Evolutionary conservation across 2,329 filamentous ascomycete species (phyloP), one percentile per base, ranked within the genome.

Genomic region (Cladosporium cucumerinum): DNA sequence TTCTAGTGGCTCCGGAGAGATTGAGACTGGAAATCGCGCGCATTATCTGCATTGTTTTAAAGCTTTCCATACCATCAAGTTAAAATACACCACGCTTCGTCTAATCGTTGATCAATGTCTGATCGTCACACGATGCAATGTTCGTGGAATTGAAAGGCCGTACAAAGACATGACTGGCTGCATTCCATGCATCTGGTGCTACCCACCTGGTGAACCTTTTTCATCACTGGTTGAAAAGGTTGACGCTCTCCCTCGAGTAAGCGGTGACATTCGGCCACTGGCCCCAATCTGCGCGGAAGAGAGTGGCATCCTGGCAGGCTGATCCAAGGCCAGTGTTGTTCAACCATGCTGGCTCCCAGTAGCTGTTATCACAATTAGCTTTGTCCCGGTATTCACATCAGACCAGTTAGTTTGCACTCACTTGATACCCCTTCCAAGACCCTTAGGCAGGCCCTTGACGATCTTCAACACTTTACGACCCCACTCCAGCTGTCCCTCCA

Each of bases 301-400:
- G 58, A 39, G 74, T 72, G 11, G 67, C 67, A 60, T 71, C 69
- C 32, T 73, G 67, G 54, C 74, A 76, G 2, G 65, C 68, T 52
- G 71, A 71, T 4, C 74, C 74, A 3, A 75, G 64, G 4, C 70
- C 69, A 14, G 74, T 75, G 48, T 73, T 73, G 59, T 75, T 76
- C 63, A 75, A 32, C 71, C 73, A 76, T 1, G 69, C 68, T 8
- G 74, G 72, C 64, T 75, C 73, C 72, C 72, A 67, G 51, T 59
- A 75, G 55, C 55, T 58, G 18, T 21, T 5, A 16, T 34, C 5
- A n/a, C 16, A n/a, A 4, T 57, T 21, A 57, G 52, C n/a, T 5
- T 11, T 5, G 16, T 55, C 12, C 21, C 28, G 6, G 5, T 28
- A 55, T 2, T 30, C n/a, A 23, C 1, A 51, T 25, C 11, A 1